These are phyloP conservation scores for Backusella tuberculispora DNA, from an alignment of 192 early-diverging fungal genomes.

Conservation along the genomic window DNA sequence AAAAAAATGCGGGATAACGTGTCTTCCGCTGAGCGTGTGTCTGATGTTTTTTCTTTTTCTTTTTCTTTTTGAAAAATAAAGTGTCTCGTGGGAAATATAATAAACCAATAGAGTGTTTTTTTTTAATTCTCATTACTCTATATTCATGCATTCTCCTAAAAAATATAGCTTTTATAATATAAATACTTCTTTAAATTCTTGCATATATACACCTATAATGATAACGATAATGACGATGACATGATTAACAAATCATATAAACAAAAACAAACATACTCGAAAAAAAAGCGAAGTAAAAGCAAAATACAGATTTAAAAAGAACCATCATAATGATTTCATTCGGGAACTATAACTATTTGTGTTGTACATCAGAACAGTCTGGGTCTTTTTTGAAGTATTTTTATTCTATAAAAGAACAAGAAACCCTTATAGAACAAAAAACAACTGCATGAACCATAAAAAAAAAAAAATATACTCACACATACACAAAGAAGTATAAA, in stretches of 20 bases:
- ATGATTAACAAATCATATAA: no score
- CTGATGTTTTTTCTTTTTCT: no score
- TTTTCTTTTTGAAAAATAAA: neutral
- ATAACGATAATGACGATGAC: no score
- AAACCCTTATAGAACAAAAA: slow-evolving; percentile 1
- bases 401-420: neutral
- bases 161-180: neutral
- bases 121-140: slow-evolving; percentile 12
- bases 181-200: neutral
- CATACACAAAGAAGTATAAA: no score
- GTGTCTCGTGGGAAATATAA: neutral
- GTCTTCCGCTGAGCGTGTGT: neutral
- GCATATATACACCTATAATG: no score
- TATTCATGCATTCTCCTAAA: neutral
- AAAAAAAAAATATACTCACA: neutral
- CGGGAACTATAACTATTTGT: no score
- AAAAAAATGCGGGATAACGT: no score
- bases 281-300: no score
- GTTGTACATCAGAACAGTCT: neutral
- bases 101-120: neutral
- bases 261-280: neutral
- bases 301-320: neutral
- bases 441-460: neutral
- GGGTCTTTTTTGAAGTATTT: neutral
- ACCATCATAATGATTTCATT: neutral